phyloP scores from a whole-genome alignment of 2,329 filamentous ascomycete species.

The Talaromyces amestolkiae region DNA sequence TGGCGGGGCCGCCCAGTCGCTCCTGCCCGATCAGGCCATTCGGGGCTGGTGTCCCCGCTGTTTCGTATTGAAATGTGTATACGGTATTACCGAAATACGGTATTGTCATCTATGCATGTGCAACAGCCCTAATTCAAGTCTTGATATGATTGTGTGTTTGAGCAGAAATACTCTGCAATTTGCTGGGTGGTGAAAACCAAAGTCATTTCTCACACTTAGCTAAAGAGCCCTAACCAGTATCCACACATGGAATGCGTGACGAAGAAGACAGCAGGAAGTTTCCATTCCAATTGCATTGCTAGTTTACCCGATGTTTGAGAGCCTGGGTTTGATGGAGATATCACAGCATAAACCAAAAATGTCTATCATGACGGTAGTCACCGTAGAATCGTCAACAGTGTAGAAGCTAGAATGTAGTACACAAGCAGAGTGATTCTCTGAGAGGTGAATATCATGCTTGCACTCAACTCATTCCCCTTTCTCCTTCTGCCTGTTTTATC shows the following conservation, averaged over 20 bases:
- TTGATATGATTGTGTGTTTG: too few relatives aligned
- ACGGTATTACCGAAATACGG: neutral
- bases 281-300: too few relatives aligned
- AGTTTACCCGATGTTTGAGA: neutral
- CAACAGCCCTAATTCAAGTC: neutral
- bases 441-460: neutral
- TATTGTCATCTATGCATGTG: neutral
- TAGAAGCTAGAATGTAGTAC: neutral
- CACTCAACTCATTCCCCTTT: neutral
- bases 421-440: neutral
- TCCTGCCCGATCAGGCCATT: neutral
- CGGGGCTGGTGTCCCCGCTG: slow-evolving; percentile 1
- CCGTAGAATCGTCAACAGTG: neutral
- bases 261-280: neutral
- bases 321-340: neutral
- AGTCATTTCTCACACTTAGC: neutral
- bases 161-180: too few relatives aligned
- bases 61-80: neutral
- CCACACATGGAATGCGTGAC: neutral
- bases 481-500: neutral
- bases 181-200: neutral
- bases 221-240: neutral
- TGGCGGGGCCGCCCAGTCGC: neutral
- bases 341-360: neutral
- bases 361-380: neutral